Evolutionary conservation across 2,329 filamentous ascomycete species (phyloP).

Genomic region (Scedosporium dehoogii): DNA sequence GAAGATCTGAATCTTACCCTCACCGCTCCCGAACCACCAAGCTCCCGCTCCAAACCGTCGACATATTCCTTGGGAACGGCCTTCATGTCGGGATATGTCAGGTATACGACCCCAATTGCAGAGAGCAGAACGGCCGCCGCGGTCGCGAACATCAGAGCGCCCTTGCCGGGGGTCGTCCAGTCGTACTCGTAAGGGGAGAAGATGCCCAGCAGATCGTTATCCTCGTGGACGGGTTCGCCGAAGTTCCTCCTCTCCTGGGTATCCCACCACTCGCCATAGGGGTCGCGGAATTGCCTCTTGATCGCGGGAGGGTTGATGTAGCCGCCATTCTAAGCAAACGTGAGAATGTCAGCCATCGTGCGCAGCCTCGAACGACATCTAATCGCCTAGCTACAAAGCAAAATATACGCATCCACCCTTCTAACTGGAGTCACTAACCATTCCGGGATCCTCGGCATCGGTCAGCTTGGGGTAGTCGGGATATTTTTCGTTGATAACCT

Average conservation of each 20-base stretch:
- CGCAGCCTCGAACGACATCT: too few relatives aligned
- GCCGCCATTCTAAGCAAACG: conserved; percentile 61
- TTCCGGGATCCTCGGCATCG: conserved; percentile 55
- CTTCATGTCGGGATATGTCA: conserved; percentile 62
- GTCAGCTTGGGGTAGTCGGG: conserved; percentile 35
- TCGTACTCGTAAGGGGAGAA: conserved; percentile 87
- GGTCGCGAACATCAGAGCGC: conserved; percentile 53
- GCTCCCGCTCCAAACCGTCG: conserved; percentile 61
- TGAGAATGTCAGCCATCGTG: conserved; percentile 2
- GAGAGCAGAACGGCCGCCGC: conserved; percentile 57
- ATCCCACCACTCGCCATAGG: conserved; percentile 92
- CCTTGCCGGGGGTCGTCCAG: conserved; percentile 64
- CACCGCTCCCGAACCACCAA: conserved; percentile 59
- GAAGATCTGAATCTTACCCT: conserved; percentile 41
- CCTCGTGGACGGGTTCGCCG: conserved; percentile 92
- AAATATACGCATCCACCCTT: too few relatives aligned
- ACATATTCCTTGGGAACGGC: conserved; percentile 62
- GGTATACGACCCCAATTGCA: conserved; percentile 57
- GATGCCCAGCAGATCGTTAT: conserved; percentile 85
- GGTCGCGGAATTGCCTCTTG: conserved; percentile 89
- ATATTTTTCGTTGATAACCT: conserved; percentile 41
- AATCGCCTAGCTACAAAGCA: too few relatives aligned
- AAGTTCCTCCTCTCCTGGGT: conserved; percentile 95
- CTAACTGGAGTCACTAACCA: conserved; percentile 39
- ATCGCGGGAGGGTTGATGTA: conserved; percentile 69